phyloP scores from a whole-genome alignment of 202 grass and related monocot genomes.

The Hordeum pubiflorum region DNA sequence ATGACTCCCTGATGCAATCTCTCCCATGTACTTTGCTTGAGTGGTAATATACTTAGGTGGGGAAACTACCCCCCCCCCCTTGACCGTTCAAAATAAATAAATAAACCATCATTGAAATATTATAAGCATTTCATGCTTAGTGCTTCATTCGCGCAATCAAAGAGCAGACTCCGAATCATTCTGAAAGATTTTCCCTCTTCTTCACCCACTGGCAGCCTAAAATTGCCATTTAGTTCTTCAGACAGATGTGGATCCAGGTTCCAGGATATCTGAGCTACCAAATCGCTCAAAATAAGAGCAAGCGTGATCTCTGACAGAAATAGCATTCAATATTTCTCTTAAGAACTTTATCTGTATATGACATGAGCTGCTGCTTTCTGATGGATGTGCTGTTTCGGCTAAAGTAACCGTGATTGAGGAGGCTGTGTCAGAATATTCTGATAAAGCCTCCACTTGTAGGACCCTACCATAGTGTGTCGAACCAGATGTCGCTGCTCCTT shows the following conservation, averaged over 20 bases:
- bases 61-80: too few species aligned
- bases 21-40: too few species aligned
- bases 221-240: conserved; percentile 40
- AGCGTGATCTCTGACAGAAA: conserved; percentile 4
- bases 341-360: conserved; percentile 53
- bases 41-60: too few species aligned
- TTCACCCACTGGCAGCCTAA: conserved; percentile 20
- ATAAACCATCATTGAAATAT: conserved; percentile 69
- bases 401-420: conserved; percentile 48
- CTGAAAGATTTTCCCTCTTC: conserved; percentile 39
- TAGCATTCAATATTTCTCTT: conserved; percentile 50
- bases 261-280: conserved; percentile 31
- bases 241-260: conserved; percentile 54
- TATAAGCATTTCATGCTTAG: conserved; percentile 54
- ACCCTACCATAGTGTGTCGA: conserved; percentile 42
- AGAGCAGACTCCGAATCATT: conserved; percentile 50
- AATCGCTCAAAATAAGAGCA: conserved; percentile 34
- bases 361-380: conserved; percentile 53
- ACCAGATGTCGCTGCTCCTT: conserved; percentile 34
- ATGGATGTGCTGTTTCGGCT: conserved; percentile 36
- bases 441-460: conserved; percentile 39
- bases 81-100: too few species aligned
- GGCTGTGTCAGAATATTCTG: conserved; percentile 63
- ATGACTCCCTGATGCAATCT: too few species aligned
- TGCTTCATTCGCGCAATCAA: conserved; percentile 65